Percentiles rank a stretch among this genome's conserved stretches.
phyloP scores from a whole-genome alignment of 2,329 filamentous ascomycete genomes.

The Emergomyces orientalis region DNA sequence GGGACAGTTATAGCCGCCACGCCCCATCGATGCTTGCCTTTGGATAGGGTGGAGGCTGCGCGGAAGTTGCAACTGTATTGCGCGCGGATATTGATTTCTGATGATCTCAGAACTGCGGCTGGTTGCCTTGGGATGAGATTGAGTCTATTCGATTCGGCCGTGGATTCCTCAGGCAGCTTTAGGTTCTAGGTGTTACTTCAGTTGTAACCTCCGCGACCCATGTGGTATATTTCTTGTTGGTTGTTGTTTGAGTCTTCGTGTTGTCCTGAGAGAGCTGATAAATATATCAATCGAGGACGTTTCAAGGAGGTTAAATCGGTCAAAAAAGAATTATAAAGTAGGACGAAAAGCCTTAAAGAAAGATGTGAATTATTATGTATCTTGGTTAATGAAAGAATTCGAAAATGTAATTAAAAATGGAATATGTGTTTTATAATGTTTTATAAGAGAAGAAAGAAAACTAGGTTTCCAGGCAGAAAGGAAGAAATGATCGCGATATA shows the following conservation, averaged over 20 bases:
- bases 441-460: neutral
- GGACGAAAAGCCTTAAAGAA: neutral
- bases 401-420: slow-evolving; percentile 2
- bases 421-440: neutral
- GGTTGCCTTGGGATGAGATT: neutral
- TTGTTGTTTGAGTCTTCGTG: neutral
- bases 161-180: neutral
- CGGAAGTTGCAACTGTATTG: neutral
- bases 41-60: neutral
- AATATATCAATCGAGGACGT: slow-evolving; percentile 2
- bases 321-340: neutral
- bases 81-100: neutral
- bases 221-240: neutral
- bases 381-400: slow-evolving; percentile 4
- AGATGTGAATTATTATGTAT: slow-evolving; percentile 4
- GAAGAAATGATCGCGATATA: slow-evolving; percentile 2
- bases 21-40: slow-evolving; percentile 25
- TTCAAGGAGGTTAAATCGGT: neutral
- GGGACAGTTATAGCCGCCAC: slow-evolving; percentile 27
- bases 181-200: neutral
- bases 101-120: neutral
- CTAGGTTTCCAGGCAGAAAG: neutral
- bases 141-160: neutral
- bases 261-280: neutral
- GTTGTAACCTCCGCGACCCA: slow-evolving; percentile 8